Conservation (phyloP, 768 basidiomycete species). For the Pholiota conissans region DNA sequence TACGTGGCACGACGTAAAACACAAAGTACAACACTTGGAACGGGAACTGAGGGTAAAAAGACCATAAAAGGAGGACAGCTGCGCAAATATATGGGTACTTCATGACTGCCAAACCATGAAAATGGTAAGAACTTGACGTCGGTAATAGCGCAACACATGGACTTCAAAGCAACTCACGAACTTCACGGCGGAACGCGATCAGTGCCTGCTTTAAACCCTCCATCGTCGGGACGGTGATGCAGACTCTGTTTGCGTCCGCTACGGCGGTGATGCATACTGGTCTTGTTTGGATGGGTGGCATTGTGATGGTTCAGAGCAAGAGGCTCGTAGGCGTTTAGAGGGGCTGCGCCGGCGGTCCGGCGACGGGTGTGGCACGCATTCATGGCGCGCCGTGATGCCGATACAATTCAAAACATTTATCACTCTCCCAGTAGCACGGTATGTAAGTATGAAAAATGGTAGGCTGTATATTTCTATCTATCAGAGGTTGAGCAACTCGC, state of each 20-base stretch:
- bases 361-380: too few relatives aligned
- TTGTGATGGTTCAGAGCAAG: not conserved
- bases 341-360: not conserved
- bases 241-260: conserved; percentile 13
- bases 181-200: conserved; percentile 14
- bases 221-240: conserved; percentile 12
- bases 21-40: conserved; percentile 17
- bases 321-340: not conserved
- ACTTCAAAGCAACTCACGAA: conserved; percentile 16
- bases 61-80: conserved; percentile 18
- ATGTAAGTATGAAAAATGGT: too few relatives aligned
- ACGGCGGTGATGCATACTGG: conserved; percentile 13
- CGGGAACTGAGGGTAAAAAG: conserved; percentile 20
- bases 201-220: conserved; percentile 14
- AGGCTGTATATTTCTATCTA: too few relatives aligned
- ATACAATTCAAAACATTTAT: too few relatives aligned
- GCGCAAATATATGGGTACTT: conserved; percentile 18
- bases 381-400: too few relatives aligned
- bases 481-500: too few relatives aligned
- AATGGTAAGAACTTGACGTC: too few relatives aligned
- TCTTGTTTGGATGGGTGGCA: conserved; percentile 13
- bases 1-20: conserved; percentile 16
- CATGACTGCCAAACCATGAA: too few relatives aligned
- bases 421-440: too few relatives aligned
- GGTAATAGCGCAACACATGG: too few relatives aligned